Base-by-base conservation (phyloP, 805 yeast species). In the Myxozyma geophila region DNA sequence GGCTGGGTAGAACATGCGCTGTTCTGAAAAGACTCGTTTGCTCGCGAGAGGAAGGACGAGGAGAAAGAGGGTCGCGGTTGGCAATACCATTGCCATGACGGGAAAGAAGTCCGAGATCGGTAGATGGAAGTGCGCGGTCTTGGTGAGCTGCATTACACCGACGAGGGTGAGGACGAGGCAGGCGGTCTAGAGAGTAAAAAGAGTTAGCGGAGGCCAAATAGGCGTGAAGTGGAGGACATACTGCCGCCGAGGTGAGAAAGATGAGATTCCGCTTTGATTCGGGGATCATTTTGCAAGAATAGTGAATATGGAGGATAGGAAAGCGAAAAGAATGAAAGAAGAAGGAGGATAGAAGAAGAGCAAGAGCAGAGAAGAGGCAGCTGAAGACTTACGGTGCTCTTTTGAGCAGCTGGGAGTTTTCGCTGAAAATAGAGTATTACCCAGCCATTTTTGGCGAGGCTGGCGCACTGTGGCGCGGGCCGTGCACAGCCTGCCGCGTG, bases 141-240 rank as follows among this genome's bases (percentile, higher is more conserved):
- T 64, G 21, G 59, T 52, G 56, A 64, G 66, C 55, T 64, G 68
- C 68, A 64, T 64, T 36, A 64, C 56, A 6, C 62, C 68, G 40
- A 61, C 21, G 36, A 64, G 49, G 53, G 68, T 61, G 55, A 64
- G 59, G n/a, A 64, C 48, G 50, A 64, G 60, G 44, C 48, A 44
- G 50, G 50, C 46, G 49, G 63, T 52, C 67, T 63, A 41, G 39
- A 8, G 17, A 17, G 52, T 15, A 19, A 44, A 12, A 39, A 21
- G 36, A 40, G 57, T 53, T 48, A 23, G 39, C 17, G 8, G 47
- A 12, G 17, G 10, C 1, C 13, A 21, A n/a, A 10, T 19, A 13
- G 19, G 13, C 7, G 9, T 19, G 46, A 21, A 39, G 12, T 7
- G n/a, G 41, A 37, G 17, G n/a, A 53, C 57, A 35, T 53, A 53